Conservation (phyloP, 2,329 filamentous ascomycete species). For the Colletotrichum eremochloae region DNA sequence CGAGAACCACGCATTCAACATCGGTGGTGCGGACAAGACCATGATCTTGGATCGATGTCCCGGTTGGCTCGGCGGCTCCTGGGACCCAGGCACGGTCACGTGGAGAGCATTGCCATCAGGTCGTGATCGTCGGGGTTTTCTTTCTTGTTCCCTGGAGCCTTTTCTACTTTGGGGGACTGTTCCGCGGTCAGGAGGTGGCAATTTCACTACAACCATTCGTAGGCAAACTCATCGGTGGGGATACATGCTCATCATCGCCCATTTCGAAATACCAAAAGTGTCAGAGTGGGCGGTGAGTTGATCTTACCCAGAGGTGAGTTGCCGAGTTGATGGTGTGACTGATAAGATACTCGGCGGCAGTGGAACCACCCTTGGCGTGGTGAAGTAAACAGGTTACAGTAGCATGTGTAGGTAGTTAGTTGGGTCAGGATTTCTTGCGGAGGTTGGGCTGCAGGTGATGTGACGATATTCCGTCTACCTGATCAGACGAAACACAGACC, state of each 20-base stretch:
- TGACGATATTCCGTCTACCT: neutral
- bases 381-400: neutral
- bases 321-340: slow-evolving; percentile 22
- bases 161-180: slow-evolving; percentile 1
- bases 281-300: neutral
- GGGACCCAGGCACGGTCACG: neutral
- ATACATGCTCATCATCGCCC: neutral
- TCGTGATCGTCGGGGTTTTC: neutral
- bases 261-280: neutral
- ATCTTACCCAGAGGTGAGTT: neutral
- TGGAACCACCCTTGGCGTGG: neutral
- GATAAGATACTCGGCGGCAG: slow-evolving; percentile 22
- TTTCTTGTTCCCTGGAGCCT: neutral
- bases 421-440: neutral
- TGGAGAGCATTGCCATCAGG: neutral
- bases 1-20: slow-evolving; percentile 41
- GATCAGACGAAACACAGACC: neutral
- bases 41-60: slow-evolving; percentile 14
- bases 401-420: neutral
- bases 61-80: slow-evolving; percentile 14
- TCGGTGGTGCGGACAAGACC: slow-evolving; percentile 42
- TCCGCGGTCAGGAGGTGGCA: neutral
- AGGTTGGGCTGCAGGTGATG: neutral
- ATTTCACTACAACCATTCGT: too few species aligned
- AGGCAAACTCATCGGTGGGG: neutral